A percentile compares a stretch with the other conserved stretches of the same genome.
phyloP scores from a whole-genome alignment of 768 basidiomycete genomes.

The Xerocomellus amylosporus region DNA sequence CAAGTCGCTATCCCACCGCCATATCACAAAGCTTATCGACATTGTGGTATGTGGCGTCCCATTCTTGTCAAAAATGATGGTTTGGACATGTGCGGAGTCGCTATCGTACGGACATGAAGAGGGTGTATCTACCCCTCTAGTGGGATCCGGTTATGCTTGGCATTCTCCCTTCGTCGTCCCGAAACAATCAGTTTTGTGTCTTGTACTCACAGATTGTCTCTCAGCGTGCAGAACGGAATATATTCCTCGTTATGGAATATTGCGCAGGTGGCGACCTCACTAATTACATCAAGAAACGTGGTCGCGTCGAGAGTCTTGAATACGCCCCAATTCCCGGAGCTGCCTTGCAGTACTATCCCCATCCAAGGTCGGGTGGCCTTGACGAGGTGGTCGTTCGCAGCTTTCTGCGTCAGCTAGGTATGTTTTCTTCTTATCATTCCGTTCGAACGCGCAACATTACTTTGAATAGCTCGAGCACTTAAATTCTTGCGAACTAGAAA shows the following conservation, averaged over 20 bases:
- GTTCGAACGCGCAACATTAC: not conserved
- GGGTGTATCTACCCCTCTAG: not conserved
- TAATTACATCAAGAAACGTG: constrained; percentile 97
- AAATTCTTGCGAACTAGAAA: constrained; percentile 87
- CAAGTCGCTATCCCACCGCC: constrained; percentile 87
- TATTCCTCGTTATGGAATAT: constrained; percentile 97
- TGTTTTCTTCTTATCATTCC: constrained; percentile 18
- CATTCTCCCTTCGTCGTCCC: not conserved
- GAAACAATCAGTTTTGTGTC: not conserved
- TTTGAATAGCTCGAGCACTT: constrained; percentile 73
- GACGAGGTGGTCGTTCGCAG: constrained; percentile 89
- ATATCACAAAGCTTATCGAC: constrained; percentile 90
- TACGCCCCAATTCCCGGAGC: constrained; percentile 69
- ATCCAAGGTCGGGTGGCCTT: constrained; percentile 87
- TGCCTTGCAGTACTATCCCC: constrained; percentile 81
- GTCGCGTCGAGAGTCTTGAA: constrained; percentile 84
- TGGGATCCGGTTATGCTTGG: not conserved
- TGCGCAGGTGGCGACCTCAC: constrained; percentile 96
- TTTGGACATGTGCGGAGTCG: not conserved
- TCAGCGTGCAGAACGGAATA: constrained; percentile 71
- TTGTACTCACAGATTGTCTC: constrained; percentile 7
- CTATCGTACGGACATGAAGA: not conserved
- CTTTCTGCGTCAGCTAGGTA: constrained; percentile 88
- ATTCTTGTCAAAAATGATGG: not conserved
- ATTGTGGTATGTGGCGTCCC: constrained; percentile 65